A percentile compares a stretch with the other conserved stretches of the same genome.
Evolutionary conservation across 805 yeast genomes (phyloP).

Genomic region (Pichia nanzhaoensis): DNA sequence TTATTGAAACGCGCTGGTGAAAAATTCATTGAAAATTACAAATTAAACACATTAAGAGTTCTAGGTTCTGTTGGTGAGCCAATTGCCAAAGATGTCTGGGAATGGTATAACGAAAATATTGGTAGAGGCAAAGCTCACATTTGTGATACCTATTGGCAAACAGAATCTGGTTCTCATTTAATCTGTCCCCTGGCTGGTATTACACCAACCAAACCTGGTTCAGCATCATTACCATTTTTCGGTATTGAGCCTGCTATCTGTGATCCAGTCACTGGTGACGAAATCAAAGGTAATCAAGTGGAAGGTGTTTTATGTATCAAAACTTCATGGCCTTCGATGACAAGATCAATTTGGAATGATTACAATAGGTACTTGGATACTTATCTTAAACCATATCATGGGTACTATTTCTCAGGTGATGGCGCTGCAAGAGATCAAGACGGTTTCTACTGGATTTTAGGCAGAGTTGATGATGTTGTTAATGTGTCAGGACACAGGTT

Average conservation of each 20-base stretch:
- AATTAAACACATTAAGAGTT: conserved; percentile 57
- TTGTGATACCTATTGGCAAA: conserved; percentile 85
- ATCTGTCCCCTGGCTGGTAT: conserved; percentile 72
- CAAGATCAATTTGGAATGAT: conserved; percentile 75
- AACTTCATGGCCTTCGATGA: conserved; percentile 79
- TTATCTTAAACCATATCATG: conserved; percentile 76
- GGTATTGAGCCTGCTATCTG: conserved; percentile 70
- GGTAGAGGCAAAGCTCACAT: conserved; percentile 68
- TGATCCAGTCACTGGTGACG: conserved; percentile 70
- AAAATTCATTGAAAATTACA: conserved; percentile 50
- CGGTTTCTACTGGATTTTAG: conserved; percentile 80
- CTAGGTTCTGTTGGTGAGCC: conserved; percentile 86
- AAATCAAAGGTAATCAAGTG: conserved; percentile 58
- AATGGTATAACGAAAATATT: conserved; percentile 70
- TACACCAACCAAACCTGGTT: conserved; percentile 79
- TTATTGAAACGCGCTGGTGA: conserved; percentile 71
- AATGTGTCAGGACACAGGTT: conserved; percentile 82
- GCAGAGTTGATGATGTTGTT: conserved; percentile 85
- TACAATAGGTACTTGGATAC: conserved; percentile 72
- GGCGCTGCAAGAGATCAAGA: conserved; percentile 84
- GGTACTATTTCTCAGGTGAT: conserved; percentile 81
- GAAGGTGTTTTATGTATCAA: conserved; percentile 77
- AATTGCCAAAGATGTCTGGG: conserved; percentile 81
- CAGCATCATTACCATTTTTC: conserved; percentile 78
- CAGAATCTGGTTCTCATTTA: conserved; percentile 79